Evolutionary conservation across 352 stramenopile species (phyloP), one percentile per base, ranked within the genome.

Genomic region (Phytophthora brassicae): DNA sequence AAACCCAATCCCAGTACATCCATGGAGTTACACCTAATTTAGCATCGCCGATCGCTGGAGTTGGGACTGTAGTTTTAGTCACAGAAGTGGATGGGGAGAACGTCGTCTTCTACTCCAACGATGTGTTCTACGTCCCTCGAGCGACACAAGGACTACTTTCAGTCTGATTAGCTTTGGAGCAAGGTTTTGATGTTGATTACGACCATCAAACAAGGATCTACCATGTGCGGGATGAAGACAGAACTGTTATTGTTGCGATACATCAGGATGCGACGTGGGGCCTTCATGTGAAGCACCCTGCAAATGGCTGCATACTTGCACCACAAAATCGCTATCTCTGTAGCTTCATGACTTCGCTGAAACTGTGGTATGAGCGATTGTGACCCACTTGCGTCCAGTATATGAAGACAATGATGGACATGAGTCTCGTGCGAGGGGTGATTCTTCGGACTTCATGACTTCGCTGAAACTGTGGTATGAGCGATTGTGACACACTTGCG

Each of bases 181-280:
- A 56, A 39, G 49, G 22, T 16, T 24, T 56, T 19, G 13, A 47
- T 3, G 33, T 56, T 47, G 49, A 47, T n/a, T 56, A 56, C 23
- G 31, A 46, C 6, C 48, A 20, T 45, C 19, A 36, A 19, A 31
- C 26, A 9, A 4, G 26, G 26, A 31, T 31, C 26, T 31, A 31
- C 4, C 26, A 31, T 4, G 8, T 31, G 26, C 4, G 4, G 26
- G 26, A 31, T 31, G 26, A 31, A 31, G 26, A 31, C 26, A 4
- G 26, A 31, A 31, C 26, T 39, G 33, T 39, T 13, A 4, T 17
- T 17, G 33, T 39, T 39, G 33, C 33, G 11, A 39, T 4, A 16
- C 33, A 9, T 16, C 33, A 16, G 7, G 9, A 39, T 39, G 33
- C 33, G 33, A 39, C 33, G 11, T 39, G 33, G 33, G 33, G 33